A percentile compares a stretch with the other conserved stretches of the same genome.
phyloP scores from a whole-genome alignment of 176 grass and related monocot genomes.

The Oryza punctata region DNA sequence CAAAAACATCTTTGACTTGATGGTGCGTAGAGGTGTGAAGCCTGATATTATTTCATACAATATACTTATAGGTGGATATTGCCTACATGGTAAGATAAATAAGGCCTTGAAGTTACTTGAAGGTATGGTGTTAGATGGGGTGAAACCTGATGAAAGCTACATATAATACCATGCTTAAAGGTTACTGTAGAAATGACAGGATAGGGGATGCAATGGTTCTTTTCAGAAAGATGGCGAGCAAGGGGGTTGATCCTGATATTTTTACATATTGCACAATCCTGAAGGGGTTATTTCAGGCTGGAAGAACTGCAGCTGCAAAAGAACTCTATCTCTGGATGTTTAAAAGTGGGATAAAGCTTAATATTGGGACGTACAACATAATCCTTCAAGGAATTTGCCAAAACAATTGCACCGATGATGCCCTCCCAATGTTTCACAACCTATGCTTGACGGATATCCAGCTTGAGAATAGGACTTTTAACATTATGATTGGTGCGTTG shows the following conservation, averaged over 20 bases:
- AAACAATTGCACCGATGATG: neutral
- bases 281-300: neutral
- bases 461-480: neutral
- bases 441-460: neutral
- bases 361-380: neutral
- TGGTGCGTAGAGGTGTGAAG: slow-evolving; percentile 4
- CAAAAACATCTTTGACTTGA: slow-evolving; percentile 6
- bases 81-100: neutral
- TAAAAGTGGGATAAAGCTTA: neutral
- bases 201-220: neutral
- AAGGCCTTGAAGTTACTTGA: neutral
- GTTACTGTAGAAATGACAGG: neutral
- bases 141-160: neutral
- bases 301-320: neutral
- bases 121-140: neutral
- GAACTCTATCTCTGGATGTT: neutral
- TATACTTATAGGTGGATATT: slow-evolving; percentile 8
- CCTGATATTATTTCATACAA: slow-evolving; percentile 31
- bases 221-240: neutral
- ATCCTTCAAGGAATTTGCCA: neutral
- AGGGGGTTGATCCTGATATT: neutral
- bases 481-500: neutral
- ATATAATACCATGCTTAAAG: neutral
- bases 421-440: neutral
- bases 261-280: neutral